Evolutionary conservation across 2,329 filamentous ascomycete genomes (phyloP), one percentile per base, ranked within the genome.

Genomic region (Venturia effusa): DNA sequence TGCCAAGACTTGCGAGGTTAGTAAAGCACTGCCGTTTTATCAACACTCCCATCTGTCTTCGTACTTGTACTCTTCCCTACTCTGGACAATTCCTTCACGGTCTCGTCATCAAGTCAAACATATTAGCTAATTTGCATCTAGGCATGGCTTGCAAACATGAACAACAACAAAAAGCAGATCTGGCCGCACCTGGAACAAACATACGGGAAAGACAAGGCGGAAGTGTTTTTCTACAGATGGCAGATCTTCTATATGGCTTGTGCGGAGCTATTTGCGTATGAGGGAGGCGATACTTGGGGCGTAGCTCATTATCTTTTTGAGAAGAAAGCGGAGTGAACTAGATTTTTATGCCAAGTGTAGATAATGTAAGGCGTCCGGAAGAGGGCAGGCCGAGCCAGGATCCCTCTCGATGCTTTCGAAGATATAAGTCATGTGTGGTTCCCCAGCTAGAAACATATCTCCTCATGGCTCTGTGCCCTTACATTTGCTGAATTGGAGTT

Each of bases 181-280:
- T 88, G 84, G 85, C 84, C 84, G 59, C 81, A 85, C 69, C 70
- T 89, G 63, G 76, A 82, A 55, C 82, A 85, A 72, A 88, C 85
- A 10, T 89, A 89, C 72, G 84, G 86, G 2, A 80, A 83, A 69
- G 78, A 82, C 19, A 78, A 85, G 24, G 81, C 83, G 0, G 70
- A 74, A 59, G 84, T 80, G 63, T 89, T 85, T 87, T 89, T 83
- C 71, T 82, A 88, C 69, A 77, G 86, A 64, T 90, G 87, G 86
- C 84, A 88, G 75, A 83, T 89, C 40, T 90, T 88, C 68, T 88
- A 88, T 71, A 79, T 89, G 80, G 86, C 86, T 34, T 89, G 86
- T 73, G 84, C 85, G 55, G 86, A 89, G 74, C 72, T 89, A 66
- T 89, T 89, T 73, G 83, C 81, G 48, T 87, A 83, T 71, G 79